Base-by-base conservation (phyloP, 805 yeast species). In the Nakazawaea ernobii region DNA sequence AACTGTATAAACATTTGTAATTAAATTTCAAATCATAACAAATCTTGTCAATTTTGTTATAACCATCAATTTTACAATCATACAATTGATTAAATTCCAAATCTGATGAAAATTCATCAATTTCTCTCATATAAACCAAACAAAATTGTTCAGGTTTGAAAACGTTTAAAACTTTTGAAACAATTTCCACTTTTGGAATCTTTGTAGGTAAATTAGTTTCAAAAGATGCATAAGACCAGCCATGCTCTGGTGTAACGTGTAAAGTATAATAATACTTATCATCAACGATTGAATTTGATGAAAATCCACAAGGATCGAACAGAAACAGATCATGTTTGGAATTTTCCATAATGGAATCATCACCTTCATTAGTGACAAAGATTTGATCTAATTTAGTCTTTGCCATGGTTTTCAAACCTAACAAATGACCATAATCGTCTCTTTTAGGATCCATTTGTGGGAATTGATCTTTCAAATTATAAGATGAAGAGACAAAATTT, bases 171-270 rank as follows among this genome's bases (percentile, higher is more conserved):
- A 90, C 84, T 35, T 75, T 77, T 37, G 66, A 54, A 52, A 87
- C 63, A 8, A 88, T 80, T n/a, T 74, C 75, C 30, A 73, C 60
- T 56, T 83, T 77, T 52, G 71, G 66, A 35, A 70, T 68, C 11
- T 62, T 55, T 29, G 63, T 68, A 7, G 85, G 83, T 36, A 82
- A 87, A 63, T 88, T 92, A 17, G 97, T 82, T 63, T 94, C 98
- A 64, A 94, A 94, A 8, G 96, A 86, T 4, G 98, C 98, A 65
- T 92, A 92, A 5, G 97, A 88, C 89, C 95, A 92, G 33, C 92
- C 96, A 20, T 72, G 62, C 62, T 94, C 98, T 0, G 98, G 98
- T 0, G 99, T 94, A 37, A 94, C 86, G 62, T 94, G 98, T 49
- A 91, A 71, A 8, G 97, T 92, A 62, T 83, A 85, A 55, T 73